These are phyloP conservation scores for Agrocybe praecox DNA, from an alignment of 768 basidiomycete species.

Conservation along the genomic window DNA sequence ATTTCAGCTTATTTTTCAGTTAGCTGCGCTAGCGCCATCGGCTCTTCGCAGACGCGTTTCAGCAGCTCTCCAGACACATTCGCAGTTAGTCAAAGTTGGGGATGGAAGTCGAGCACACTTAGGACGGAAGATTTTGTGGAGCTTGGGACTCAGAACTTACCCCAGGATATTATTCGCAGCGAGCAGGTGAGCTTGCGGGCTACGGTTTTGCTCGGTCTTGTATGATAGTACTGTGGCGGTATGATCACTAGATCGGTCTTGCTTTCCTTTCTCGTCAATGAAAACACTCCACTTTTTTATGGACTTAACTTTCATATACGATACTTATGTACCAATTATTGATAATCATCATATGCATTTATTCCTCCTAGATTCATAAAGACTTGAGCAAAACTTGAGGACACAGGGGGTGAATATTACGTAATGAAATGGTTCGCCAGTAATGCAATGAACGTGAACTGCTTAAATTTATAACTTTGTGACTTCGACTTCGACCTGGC, in stretches of 20 bases:
- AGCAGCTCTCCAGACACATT: slow-evolving; percentile 87
- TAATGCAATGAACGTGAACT: too few relatives aligned
- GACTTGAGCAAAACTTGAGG: too few relatives aligned
- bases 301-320: too few relatives aligned
- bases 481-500: background rate
- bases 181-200: slow-evolving; percentile 72
- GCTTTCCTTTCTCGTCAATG: background rate
- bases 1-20: slow-evolving; percentile 85
- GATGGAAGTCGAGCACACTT: slow-evolving; percentile 75
- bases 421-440: too few relatives aligned
- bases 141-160: slow-evolving; percentile 28
- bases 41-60: slow-evolving; percentile 82
- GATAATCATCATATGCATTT: too few relatives aligned
- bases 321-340: too few relatives aligned
- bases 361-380: too few relatives aligned
- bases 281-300: too few relatives aligned
- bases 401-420: background rate
- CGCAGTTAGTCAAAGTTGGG: slow-evolving; percentile 87
- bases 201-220: slow-evolving; percentile 77
- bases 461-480: background rate
- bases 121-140: slow-evolving; percentile 52
- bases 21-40: slow-evolving; percentile 78
- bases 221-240: slow-evolving; percentile 41
- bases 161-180: slow-evolving; percentile 22
- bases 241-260: background rate